Base-by-base conservation (phyloP, 306 rosid species). In the Acacia confusa region DNA sequence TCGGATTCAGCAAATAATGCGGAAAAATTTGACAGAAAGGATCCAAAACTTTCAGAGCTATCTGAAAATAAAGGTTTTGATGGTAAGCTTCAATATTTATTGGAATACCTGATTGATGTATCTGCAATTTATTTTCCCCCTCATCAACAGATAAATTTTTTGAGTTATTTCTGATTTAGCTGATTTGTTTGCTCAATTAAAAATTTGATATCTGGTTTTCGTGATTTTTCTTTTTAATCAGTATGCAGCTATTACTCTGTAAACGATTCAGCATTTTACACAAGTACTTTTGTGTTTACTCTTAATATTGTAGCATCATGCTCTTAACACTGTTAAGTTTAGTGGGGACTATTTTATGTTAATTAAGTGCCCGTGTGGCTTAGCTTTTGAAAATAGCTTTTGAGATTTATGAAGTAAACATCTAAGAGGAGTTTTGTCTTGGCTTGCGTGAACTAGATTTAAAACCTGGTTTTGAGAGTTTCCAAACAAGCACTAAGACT, bases 81-180 rank as follows among this genome's bases (percentile, higher is more conserved):
- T 50, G 92, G 95, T 94, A 85, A 72, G 85, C 14, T 78, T 44
- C 36, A 79, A 47, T 38, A 30, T 43, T 48, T 38, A 12, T 40
- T 78, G 55, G 55, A 69, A 36, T 50, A 63, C 63, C 43, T 68
- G 50, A 25, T 40, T 72, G 64, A 45, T 57, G 64, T 40, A 25
- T 61, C 50, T 68, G 52, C 71, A n/a, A 69, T 58, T 58, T 79
- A 25, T 34, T 52, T 14, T 2, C 9, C 17, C 48, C 20, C 61
- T 9, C 73, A 9, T 14, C 8, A 19, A 38, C 60, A 17, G 25
- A 66, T 27, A 40, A 9, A 57, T 22, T 22, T 8, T 22, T 10
- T 10, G 9, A 61, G 47, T 72, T 6, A 0, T 38, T 9, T 4
- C 36, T 53, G 58, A 24, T 38, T 67, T 38, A 53, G 27, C 72